Conservation (phyloP, 768 basidiomycete genomes). For the Sutorius australiensis region DNA sequence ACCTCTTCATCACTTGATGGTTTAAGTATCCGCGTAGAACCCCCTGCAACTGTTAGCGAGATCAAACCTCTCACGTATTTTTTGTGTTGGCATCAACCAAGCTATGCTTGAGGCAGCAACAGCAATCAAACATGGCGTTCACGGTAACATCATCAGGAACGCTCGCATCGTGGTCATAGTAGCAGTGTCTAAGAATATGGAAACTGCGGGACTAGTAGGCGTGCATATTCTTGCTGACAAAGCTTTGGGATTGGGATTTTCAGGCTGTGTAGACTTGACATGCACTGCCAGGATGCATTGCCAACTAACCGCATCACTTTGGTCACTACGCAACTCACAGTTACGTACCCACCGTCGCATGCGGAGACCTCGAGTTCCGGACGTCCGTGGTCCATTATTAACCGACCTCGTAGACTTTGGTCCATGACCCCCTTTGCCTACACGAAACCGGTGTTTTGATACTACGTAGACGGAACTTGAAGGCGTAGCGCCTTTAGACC, state of each 20-base stretch:
- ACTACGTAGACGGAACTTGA: not conserved
- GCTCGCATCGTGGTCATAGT: no score
- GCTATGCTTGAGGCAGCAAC: constrained; percentile 4
- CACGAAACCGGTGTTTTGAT: not conserved
- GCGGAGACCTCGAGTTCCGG: not conserved
- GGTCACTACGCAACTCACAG: no score
- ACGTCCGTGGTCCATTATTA: not conserved
- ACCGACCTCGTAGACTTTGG: not conserved
- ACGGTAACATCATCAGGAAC: not conserved
- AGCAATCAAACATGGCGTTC: not conserved
- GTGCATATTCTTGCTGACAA: not conserved
- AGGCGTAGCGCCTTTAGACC: no score
- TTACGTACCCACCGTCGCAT: no score
- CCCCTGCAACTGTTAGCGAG: not conserved
- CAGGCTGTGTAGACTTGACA: not conserved
- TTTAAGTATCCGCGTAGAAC: constrained; percentile 7
- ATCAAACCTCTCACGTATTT: not conserved
- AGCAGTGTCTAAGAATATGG: not conserved
- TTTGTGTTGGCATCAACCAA: constrained; percentile 10
- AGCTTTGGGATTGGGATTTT: not conserved
- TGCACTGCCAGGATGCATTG: not conserved
- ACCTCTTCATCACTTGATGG: no score
- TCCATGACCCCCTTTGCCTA: not conserved
- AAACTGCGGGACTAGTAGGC: no score
- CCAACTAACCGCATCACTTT: not conserved